Evolutionary conservation across 148 eudicot species (phyloP), one percentile per base, ranked within the genome.

Genomic region (Chenopodium quinoa): DNA sequence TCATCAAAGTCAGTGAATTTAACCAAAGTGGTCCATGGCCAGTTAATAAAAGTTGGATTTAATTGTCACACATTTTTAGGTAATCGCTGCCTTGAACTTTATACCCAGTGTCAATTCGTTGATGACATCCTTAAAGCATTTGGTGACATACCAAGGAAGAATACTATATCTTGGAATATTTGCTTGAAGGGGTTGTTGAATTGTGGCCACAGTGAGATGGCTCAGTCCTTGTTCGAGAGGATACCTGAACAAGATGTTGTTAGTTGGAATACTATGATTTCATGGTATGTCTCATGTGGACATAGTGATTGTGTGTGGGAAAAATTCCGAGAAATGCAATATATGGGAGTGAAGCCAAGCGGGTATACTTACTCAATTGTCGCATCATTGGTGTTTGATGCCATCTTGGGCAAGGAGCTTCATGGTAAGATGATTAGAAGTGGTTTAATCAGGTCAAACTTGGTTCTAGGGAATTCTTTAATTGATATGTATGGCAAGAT

Each of bases 231-330:
- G 89, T 93, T 94, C 64, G 89, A 91, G 64, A 81, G 84, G 88
- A 89, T 94, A 91, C 91, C 93, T 44, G 85, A 88, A 47, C 81
- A 87, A 73, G 97, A 94, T 90, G 89, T 86, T 79, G 97, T 94
- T 23, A 87, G 91, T 85, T 94, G 95, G 97, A 94, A 94, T 82
- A 82, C 97, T 11, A 82, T 94, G 74, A 86, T 94, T 72, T 91
- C 91, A 1, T 90, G 95, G 73, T 84, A 87, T 83, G 85, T 83
- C 81, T 85, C 89, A 10, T 56, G 76, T 85, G 93, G 91, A 84
- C 31, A 70, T 77, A 29, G 63, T 50, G 86, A 83, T 37, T 25
- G 67, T 82, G 93, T 87, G 4, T 74, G 87, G 88, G 82, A 81
- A 70, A 23, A 79, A 27, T 91, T 92, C 62, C 29, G 60, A 52